Base-by-base conservation (phyloP, 192 early-diverging fungal species). In the Chytriomyces confervae region DNA sequence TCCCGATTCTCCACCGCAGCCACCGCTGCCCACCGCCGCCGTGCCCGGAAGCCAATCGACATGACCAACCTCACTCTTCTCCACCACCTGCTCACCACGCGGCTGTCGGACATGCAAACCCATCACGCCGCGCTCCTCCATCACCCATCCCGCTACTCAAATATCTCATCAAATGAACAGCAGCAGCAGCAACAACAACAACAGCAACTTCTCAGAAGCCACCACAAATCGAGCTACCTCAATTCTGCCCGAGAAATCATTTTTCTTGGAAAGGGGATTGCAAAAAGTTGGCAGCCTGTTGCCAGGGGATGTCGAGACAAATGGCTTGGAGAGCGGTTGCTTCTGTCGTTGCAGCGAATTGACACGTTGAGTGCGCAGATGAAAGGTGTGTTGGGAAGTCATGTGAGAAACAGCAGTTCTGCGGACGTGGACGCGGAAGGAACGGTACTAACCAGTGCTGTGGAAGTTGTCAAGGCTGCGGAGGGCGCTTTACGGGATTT, bases 1-100 rank as follows among this genome's bases (percentile, higher is more conserved):
- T 57, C 53, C 16, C 36, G 36, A 36, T 36, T 36, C 36, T 36
- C 36, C 36, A 36, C 36, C 36, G 36, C 4, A 1, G 36, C 36
- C 36, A 36, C 36, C 36, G 36, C 36, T 36, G 36, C 36, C 4
- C 36, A 36, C 36, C 9, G 53, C 10, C 62, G 61, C 50, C 79
- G 78, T 62, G 36, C 23, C 29, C 66, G 79, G 9, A 80, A 70
- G 13, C 69, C 62, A 36, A 78, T 81, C 62, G 80, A 81, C 77
- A 81, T 81, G 80, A 66, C 69, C 16, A 78, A 81, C 51, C 69
- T 81, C 18, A 81, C 80, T 18, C 44, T 66, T 10, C 72, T 81
- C 29, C 79, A 80, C 27, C 80, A 80, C 27, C 57, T 81, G 20
- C 53, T 70, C 16, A 75, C 80, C 9, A 62, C 67, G 27, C 70